Evolutionary conservation across 257 asterid genomes (phyloP).

Genomic region (Sherardia arvensis): DNA sequence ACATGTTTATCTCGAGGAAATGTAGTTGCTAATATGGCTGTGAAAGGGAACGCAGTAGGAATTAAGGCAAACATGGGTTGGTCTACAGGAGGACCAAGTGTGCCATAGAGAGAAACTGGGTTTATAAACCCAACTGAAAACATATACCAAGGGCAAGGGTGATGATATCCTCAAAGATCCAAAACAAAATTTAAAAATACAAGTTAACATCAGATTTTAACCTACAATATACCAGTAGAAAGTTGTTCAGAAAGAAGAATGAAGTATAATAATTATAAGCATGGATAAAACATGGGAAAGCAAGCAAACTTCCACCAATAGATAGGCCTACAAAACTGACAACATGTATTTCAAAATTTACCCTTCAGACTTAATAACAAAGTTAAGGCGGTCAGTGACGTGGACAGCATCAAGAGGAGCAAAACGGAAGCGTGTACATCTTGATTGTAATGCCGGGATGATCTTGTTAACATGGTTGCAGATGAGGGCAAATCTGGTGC

Average conservation of each 20-base stretch:
- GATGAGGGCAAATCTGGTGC: conserved; percentile 86
- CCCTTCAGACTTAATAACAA: conserved; percentile 79
- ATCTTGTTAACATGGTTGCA: conserved; percentile 95
- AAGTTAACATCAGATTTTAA: neutral
- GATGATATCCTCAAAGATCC: neutral
- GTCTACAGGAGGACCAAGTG: neutral
- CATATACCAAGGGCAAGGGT: neutral
- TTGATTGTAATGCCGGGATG: conserved; percentile 92
- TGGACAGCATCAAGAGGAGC: conserved; percentile 90
- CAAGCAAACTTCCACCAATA: neutral
- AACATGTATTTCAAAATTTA: conserved; percentile 15
- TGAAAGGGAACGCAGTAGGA: neutral
- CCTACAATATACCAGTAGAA: neutral
- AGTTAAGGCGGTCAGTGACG: conserved; percentile 71
- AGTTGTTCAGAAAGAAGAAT: neutral
- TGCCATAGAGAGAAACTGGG: neutral
- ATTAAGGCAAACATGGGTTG: neutral
- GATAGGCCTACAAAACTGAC: neutral
- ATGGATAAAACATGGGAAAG: neutral
- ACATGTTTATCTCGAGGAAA: neutral
- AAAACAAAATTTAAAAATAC: neutral
- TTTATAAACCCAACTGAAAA: neutral
- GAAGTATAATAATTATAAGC: neutral
- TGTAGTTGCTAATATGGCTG: neutral
- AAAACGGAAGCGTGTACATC: conserved; percentile 96